Evolutionary conservation across 2,329 filamentous ascomycete species (phyloP), one percentile per base, ranked within the genome.

Genomic region (Cercospora brassicicola): DNA sequence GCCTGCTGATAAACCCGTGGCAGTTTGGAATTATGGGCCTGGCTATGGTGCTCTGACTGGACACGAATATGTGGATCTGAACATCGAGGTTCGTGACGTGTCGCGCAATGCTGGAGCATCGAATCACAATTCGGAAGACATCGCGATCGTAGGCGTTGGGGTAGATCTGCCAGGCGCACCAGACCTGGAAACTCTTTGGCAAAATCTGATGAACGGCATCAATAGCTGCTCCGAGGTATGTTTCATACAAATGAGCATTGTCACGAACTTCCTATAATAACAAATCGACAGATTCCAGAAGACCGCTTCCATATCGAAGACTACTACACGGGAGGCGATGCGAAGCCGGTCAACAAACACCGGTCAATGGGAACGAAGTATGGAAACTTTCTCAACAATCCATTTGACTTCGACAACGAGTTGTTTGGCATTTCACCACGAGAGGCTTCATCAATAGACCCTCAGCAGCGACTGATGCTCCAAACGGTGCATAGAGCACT

Each of bases 371-470:
- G 36, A 20, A 67, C 66, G 23, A 67, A 67, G 30, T 67, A 65
- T 42, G 67, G 67, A 2, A 66, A 66, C 39, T 68, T 68, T 20
- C 31, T 69, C 13, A 55, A 68, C 26, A 64, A 68, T 39, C 20
- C 64, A 28, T 66, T 66, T 36, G 15, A 53, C n/a, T 68, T 66
- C 20, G 67, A 68, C 59, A 62, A 66, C 39, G 31, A 66, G 15
- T 39, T 63, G 8, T 68, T 68, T 53, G 64, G 51, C 31, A 66
- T 66, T 28, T 66, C 63, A 23, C 63, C 63, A 28, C 36, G 67
- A 68, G 67, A 68, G 51, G 67, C 67, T 2, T 39, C 63, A 13
- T 68, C 67, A 2, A 68, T 66, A n/a, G 67, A 68, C 20, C 67
- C 67, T 15, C 67, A 68, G 23, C 67, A 69, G 56, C 55, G 67